Evolutionary conservation across 106 monocot species (phyloP).

Genomic region (Dendrobium catenatum): DNA sequence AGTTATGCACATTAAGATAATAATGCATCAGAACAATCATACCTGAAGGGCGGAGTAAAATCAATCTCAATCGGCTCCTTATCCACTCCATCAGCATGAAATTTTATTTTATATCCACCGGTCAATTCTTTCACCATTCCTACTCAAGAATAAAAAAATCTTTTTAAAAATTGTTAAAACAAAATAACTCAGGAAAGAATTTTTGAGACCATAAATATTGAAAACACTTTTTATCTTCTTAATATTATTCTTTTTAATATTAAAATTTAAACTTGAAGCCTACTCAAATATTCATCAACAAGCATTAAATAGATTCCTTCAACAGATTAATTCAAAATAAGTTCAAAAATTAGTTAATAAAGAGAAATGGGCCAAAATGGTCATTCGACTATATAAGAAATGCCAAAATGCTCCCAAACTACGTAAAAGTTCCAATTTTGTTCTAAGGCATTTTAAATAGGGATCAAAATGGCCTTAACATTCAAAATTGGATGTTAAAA

Average conservation of each 20-base stretch:
- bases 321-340: neutral
- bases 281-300: neutral
- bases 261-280: neutral
- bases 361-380: too few relatives aligned
- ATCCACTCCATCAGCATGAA: constrained; percentile 78
- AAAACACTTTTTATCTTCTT: neutral
- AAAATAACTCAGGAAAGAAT: neutral
- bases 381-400: too few relatives aligned
- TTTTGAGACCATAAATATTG: neutral
- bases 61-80: constrained; percentile 92
- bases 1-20: neutral
- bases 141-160: constrained; percentile 8
- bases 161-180: constrained; percentile 3
- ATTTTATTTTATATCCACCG: constrained; percentile 88
- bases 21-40: constrained; percentile 2
- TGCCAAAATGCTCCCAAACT: too few relatives aligned
- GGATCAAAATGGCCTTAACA: too few relatives aligned
- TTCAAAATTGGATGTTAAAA: too few relatives aligned
- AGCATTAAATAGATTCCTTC: neutral
- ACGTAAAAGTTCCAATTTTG: too few relatives aligned
- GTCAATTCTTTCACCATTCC: constrained; percentile 93
- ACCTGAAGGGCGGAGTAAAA: constrained; percentile 96
- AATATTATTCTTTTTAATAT: neutral
- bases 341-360: neutral
- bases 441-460: too few relatives aligned